A percentile compares a stretch with the other conserved stretches of the same genome.
Conservation (phyloP, 495 filamentous ascomycete species). For the Aspergillus diversus region DNA sequence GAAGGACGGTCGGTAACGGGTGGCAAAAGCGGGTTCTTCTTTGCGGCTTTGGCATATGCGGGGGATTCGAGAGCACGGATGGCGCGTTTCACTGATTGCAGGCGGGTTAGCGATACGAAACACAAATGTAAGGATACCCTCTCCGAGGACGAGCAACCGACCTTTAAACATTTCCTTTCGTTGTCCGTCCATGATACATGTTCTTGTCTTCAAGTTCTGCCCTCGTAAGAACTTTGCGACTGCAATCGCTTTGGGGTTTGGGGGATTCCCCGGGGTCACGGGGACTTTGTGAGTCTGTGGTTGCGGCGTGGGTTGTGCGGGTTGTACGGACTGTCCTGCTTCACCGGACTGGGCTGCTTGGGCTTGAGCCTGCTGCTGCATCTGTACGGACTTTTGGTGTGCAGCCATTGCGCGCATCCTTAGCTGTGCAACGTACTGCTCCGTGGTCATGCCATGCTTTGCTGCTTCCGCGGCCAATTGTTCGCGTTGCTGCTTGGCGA, state of each 20-base stretch:
- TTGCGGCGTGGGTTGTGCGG: slow-evolving; percentile 36
- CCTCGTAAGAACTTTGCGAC: slow-evolving; percentile 85
- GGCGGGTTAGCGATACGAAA: not conserved
- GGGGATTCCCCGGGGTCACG: slow-evolving; percentile 69
- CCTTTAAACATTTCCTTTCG: slow-evolving; percentile 98
- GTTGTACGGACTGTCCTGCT: slow-evolving; percentile 47
- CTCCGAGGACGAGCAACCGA: slow-evolving; percentile 33
- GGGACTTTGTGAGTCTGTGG: slow-evolving; percentile 51
- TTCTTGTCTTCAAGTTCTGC: slow-evolving; percentile 87
- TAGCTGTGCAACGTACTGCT: slow-evolving; percentile 66
- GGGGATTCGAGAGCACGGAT: slow-evolving; percentile 89
- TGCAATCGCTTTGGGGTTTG: slow-evolving; percentile 84
- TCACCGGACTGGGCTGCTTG: slow-evolving; percentile 36
- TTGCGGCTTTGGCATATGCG: slow-evolving; percentile 78
- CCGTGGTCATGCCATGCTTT: slow-evolving; percentile 63
- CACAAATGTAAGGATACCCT: not conserved
- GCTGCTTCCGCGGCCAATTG: slow-evolving; percentile 64
- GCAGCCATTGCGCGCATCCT: slow-evolving; percentile 64
- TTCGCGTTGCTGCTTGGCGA: slow-evolving; percentile 62
- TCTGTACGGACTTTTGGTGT: slow-evolving; percentile 49
- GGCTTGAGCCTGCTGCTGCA: slow-evolving; percentile 49
- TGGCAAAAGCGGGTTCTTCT: slow-evolving; percentile 88
- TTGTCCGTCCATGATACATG: slow-evolving; percentile 93
- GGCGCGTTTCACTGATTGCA: slow-evolving; percentile 85
- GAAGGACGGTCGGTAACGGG: slow-evolving; percentile 83